Percentiles rank a stretch among this genome's conserved stretches.
Evolutionary conservation across 139 green algal species (phyloP).

Genomic region (Marvania coccoides): DNA sequence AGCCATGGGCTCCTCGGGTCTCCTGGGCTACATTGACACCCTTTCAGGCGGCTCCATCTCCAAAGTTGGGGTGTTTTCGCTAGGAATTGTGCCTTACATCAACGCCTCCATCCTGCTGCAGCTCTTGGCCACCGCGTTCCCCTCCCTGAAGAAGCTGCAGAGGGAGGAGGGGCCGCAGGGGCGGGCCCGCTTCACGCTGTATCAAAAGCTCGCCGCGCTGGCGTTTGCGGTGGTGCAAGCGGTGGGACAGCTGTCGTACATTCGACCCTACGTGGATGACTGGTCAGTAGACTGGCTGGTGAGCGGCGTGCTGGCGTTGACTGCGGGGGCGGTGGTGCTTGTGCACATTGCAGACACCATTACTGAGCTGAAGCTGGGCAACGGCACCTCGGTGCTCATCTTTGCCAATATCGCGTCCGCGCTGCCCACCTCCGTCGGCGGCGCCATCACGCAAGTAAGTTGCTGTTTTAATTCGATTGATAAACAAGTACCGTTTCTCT

Average conservation of each 20-base stretch:
- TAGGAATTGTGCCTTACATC: slow-evolving; percentile 99
- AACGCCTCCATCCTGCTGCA: slow-evolving; percentile 94
- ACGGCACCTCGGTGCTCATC: slow-evolving; percentile 97
- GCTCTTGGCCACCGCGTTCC: slow-evolving; percentile 82
- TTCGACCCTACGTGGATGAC: slow-evolving; percentile 83
- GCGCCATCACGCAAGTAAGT: slow-evolving; percentile 43
- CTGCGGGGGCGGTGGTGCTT: slow-evolving; percentile 79
- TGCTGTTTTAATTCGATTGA: not conserved
- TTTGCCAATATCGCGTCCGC: slow-evolving; percentile 93
- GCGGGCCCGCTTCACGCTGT: slow-evolving; percentile 80
- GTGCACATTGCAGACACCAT: slow-evolving; percentile 82
- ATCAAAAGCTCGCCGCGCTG: slow-evolving; percentile 82
- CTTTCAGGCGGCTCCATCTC: slow-evolving; percentile 73
- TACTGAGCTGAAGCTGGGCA: slow-evolving; percentile 93
- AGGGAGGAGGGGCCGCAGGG: slow-evolving; percentile 86
- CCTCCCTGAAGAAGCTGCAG: slow-evolving; percentile 89
- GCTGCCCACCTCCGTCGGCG: slow-evolving; percentile 72
- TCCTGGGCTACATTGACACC: slow-evolving; percentile 93
- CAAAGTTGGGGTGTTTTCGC: slow-evolving; percentile 89
- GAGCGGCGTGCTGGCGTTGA: slow-evolving; percentile 56
- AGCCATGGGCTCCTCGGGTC: slow-evolving; percentile 54
- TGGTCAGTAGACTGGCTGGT: slow-evolving; percentile 73
- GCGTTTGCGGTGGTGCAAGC: slow-evolving; percentile 83
- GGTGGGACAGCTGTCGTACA: slow-evolving; percentile 82
- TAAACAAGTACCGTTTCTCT: not conserved